These are phyloP conservation scores for Paecilomyces dactylethromorphus DNA, from an alignment of 2,329 filamentous ascomycete species.

Conservation along the genomic window DNA sequence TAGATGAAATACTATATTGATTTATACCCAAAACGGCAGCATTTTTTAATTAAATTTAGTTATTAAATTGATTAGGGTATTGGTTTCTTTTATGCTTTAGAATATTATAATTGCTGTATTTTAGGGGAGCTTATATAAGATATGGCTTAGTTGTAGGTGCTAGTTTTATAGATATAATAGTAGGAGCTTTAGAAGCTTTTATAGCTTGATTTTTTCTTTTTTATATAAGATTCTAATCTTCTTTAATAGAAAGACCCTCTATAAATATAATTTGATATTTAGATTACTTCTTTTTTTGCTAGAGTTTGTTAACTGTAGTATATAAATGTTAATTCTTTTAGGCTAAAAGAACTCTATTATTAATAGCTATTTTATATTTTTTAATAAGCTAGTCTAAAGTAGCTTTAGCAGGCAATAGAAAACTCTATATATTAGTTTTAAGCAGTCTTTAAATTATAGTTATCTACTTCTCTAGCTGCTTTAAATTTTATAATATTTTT, in stretches of 20 bases:
- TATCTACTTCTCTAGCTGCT: constrained; percentile 7
- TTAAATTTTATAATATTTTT: constrained; percentile 8
- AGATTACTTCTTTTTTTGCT: neutral
- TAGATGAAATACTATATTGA: too few relatives aligned
- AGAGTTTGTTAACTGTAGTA: neutral
- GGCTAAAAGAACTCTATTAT: constrained; percentile 6
- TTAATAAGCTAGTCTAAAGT: constrained; percentile 8
- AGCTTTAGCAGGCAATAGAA: neutral
- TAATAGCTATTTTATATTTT: constrained; percentile 9
- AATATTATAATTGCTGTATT: constrained; percentile 1
- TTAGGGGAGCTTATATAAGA: neutral
- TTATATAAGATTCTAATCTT: neutral
- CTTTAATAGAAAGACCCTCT: constrained; percentile 1
- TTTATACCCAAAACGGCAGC: too few relatives aligned
- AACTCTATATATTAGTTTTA: neutral
- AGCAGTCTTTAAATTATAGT: constrained; percentile 2
- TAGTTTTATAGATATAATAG: neutral
- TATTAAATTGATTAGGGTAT: neutral
- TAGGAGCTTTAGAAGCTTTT: neutral
- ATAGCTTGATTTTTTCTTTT: neutral
- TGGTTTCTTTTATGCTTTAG: neutral
- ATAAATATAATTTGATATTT: neutral
- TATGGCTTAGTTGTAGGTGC: neutral
- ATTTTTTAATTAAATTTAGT: too few relatives aligned
- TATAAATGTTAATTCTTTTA: constrained; percentile 5